Base-by-base conservation (phyloP, 2,329 filamentous ascomycete species). In the Hymenoscyphus occultus region DNA sequence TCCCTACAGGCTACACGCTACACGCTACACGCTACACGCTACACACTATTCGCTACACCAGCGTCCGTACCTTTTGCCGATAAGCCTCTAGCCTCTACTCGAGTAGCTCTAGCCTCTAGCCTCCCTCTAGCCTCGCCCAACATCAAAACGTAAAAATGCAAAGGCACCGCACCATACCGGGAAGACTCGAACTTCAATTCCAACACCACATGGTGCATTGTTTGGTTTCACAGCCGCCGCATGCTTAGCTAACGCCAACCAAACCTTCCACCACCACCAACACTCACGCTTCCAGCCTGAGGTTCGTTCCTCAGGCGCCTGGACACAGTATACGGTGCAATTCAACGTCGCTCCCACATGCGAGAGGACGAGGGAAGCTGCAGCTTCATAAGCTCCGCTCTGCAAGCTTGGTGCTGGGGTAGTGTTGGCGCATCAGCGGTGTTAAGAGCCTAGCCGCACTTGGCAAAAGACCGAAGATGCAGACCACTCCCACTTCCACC, bases 391-490 rank as follows among this genome's bases (percentile, higher is more conserved):
- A 51, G 22, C 32, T 35, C 32, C 32, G 45, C 45, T 51, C 45
- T n/a, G 14, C 45, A 51, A 51, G 45, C 45, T 51, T 51, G 45
- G 45, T 51, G 45, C n/a, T n/a, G n/a, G n/a, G n/a, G n/a, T n/a
- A n/a, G n/a, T n/a, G n/a, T n/a, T n/a, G 22, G 45, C n/a, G 19
- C 45, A 19, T 19, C 45, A 51, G 45, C n/a, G 45, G 45, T 51
- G 45, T 51, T 19, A 51, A n/a, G 45, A 51, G 19, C 45, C 45
- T 51, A 51, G 45, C 45, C 45, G 45, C 45, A 22, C 45, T 51
- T 51, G 45, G 45, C 45, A 51, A 51, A 51, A 51, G 22, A 19
- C 45, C 32, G 32, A 19, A 19, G n/a, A 4, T 51, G n/a, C 45
- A 22, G 19, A 28, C 19, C n/a, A 3, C 45, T 51, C n/a, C n/a